Conservation (phyloP, 495 filamentous ascomycete genomes). For the Mytilinidion resinicola region DNA sequence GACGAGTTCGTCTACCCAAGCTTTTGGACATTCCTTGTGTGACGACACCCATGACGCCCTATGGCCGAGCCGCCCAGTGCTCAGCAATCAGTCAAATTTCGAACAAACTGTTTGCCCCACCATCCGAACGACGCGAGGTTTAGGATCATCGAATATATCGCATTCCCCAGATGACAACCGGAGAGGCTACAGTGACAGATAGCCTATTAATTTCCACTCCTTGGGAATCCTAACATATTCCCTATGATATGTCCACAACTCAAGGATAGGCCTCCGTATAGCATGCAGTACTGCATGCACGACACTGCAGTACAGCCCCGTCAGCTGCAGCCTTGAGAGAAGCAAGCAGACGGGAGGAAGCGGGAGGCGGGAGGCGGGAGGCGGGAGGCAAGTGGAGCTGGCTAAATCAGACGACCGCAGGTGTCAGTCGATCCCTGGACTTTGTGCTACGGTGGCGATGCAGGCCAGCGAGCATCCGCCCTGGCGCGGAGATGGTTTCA, state of each 20-base stretch:
- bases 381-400: conserved; percentile 16
- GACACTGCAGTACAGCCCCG: background rate
- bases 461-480: conserved; percentile 12
- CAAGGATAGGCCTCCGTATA: background rate
- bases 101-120: background rate
- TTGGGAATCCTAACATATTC: too few species aligned
- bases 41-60: conserved; percentile 17
- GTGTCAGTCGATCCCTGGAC: conserved; percentile 14
- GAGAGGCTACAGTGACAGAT: too few species aligned
- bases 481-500: conserved; percentile 14
- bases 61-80: background rate
- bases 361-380: background rate
- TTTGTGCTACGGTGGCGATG: conserved; percentile 20
- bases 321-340: conserved; percentile 18
- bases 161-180: too few species aligned
- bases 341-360: background rate
- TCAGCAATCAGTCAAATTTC: background rate
- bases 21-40: conserved; percentile 95
- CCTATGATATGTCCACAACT: too few species aligned
- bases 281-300: conserved; percentile 1
- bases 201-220: too few species aligned
- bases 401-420: conserved; percentile 17
- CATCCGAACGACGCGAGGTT: too few species aligned
- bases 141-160: too few species aligned
- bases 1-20: conserved; percentile 98